Base-by-base conservation (phyloP, 2,329 filamentous ascomycete genomes). In the Plenodomus lindquistii region DNA sequence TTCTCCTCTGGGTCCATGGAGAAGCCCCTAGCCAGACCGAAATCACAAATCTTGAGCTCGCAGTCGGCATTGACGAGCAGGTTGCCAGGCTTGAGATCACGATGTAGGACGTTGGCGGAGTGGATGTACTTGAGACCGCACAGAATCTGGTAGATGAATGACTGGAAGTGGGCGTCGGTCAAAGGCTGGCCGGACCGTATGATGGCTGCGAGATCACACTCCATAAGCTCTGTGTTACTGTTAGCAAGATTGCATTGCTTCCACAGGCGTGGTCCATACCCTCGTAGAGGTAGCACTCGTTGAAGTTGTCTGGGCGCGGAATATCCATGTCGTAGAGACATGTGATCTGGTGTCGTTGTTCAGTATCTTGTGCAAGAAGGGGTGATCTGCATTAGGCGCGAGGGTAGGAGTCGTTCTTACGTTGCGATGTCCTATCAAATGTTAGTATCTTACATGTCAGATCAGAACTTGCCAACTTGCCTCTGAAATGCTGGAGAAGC, bases 321-420 rank as follows among this genome's bases (percentile, higher is more conserved):
- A 99, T 97, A 72, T 99, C 94, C 94, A 99, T 97, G 75, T 99
- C 94, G 75, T 96, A 99, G 55, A 99, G 81, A 75, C 94, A 99
- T 70, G 94, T 97, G 74, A 99, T 99, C 92, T 97, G 59, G 46
- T 37, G 40, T 36, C 38, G 60, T 45, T 45, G 44, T 64, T 79
- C 70, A 82, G 76, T 63, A 50, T 59, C 24, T 48, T 41, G 48
- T 39, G 16, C 18, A 24, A 20, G n/a, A 35, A 22, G 42, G 27
- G 47, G 16, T 19, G 46, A 38, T 36, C 41, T 27, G 77, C 85
- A 76, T 79, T 91, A 87, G n/a, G 17, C 34, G 52, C 37, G 40
- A 21, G 27, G 42, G 52, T 52, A n/a, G 37, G 31, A 39, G 44
- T 54, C 11, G 9, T 4, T 31, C 66, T 50, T 73, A 76, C 73